Evolutionary conservation across 805 yeast genomes (phyloP), one percentile per base, ranked within the genome.

Genomic region (Myxozyma kluyveri): DNA sequence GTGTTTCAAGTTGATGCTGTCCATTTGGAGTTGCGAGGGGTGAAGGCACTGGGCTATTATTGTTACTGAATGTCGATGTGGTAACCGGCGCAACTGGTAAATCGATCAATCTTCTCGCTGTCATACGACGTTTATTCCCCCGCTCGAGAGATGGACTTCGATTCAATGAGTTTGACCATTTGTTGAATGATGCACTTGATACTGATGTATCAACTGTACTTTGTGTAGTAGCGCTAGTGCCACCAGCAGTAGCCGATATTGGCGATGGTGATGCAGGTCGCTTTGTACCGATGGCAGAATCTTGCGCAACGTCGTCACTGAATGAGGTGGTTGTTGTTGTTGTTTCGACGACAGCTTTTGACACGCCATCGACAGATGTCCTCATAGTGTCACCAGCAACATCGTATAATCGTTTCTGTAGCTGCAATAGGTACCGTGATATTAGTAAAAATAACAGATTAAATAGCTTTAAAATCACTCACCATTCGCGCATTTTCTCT

Each of bases 71-170:
- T 12, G 44, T 9, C 12, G 47, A 29, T 14, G 19, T 26, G 19
- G 45, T 14, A 23, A 17, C 10, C 14, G 23, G 3, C 19, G 45
- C 46, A 2, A 19, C 21, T 10, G 23, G 22, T 21, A 39, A 17
- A 3, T 45, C 41, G 3, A 32, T 22, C 31, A 38, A 14, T 21
- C 40, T 48, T 7, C 41, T 36, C 18, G 29, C 21, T 14, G 36
- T 49, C 53, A 49, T 49, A 22, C 45, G 27, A 22, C 53, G 45
- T 17, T 49, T 49, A 24, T 22, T 9, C 9, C 33, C 33, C 14
- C 33, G 9, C 14, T 29, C 33, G 14, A 29, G 14, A 9, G 33
- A 9, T n/a, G n/a, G n/a, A n/a, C n/a, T n/a, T n/a, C n/a, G n/a
- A n/a, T n/a, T n/a, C n/a, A n/a, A n/a, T 9, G 33, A 29, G 14